Base-by-base conservation (phyloP, 177 flowering plant genomes). In the Vitis hybrid region DNA sequence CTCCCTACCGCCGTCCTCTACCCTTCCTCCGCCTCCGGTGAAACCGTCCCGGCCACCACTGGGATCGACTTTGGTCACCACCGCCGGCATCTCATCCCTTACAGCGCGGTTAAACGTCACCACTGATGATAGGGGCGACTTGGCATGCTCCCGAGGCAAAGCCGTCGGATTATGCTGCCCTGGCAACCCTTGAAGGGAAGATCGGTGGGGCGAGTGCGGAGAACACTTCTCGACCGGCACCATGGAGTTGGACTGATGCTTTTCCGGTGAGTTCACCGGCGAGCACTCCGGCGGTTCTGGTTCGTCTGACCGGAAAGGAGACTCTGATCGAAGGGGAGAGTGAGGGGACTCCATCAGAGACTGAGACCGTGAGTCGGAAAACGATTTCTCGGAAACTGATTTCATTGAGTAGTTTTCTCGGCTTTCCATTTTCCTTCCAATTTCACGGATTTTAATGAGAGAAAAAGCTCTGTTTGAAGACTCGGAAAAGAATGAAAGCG, bases 271-370 rank as follows among this genome's bases (percentile, higher is more conserved):
- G 14, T 65, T 51, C 18, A 11, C 64, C 15, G 79, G 82, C 14
- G 80, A 73, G 49, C 53, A 58, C 12, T 80, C 83, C 13, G 74
- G 67, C 3, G 79, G 77, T 58, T 75, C 76, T 4, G 77, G 79
- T 18, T 69, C 79, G 66, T 82, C 86, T 67, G 89, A 86, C 53
- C 76, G 85, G 70, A 79, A 74, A 9, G 90, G 92, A 1, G 92
- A 85, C 63, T 83, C 73, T 72, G 71, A 76, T 2, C 80, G 85
- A 76, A 84, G 88, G 2, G 91, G 88, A 0, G 92, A 84, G 78
- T 79, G 85, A 20, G 80, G 80, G 0, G 88, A 81, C 1, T 83
- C 90, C 53, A 47, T n/a, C 67, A 73, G 67, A 51, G 68, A 4
- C 4, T 63, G 74, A 2, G 77, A 70, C 8, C 71, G 84, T 63